Base-by-base conservation (phyloP, 2,329 filamentous ascomycete genomes). In the Ophiostoma sp. region DNA sequence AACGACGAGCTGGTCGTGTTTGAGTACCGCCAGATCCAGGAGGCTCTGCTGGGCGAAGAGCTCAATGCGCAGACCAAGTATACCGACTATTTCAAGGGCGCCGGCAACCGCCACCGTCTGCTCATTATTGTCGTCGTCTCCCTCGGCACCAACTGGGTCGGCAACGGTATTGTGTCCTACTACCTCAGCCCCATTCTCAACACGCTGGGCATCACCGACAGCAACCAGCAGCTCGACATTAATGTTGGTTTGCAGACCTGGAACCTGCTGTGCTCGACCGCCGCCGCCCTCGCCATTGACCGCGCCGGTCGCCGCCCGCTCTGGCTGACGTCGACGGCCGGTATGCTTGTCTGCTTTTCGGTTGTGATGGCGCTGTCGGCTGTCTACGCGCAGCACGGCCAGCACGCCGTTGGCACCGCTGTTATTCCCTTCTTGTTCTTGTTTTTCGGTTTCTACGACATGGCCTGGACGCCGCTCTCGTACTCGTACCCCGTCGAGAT, bases 21-120 rank as follows among this genome's bases (percentile, higher is more conserved):
- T 11, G 57, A 63, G 57, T 63, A 57, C 52, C 52, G 52, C 11
- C 52, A 57, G 52, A 57, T 57, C 52, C 52, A 57, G 52, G 52
- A 57, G 52, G 52, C 52, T 17, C 52, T 57, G n/a, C 7, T 57
- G 8, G 28, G 52, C 22, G 52, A 57, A n/a, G 52, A 57, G n/a
- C n/a, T n/a, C 52, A 57, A 57, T 31, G 52, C 52, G 3, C 52
- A 57, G 52, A 57, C 22, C 4, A 57, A 57, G 52, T 57, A 50
- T 17, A n/a, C 48, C 48, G 48, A 50, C 48, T 50, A 50, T 17
- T 17, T 50, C 48, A 2, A n/a, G 48, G 48, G 48, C 48, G 4
- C 12, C 15, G 48, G 48, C 48, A 50, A 50, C 48, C 48, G 48
- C 2, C 48, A 50, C 48, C 48, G 48, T 7, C 48, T 50, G 48